Evolutionary conservation across 768 basidiomycete genomes (phyloP).

Genomic region (Tylopilus sp.): DNA sequence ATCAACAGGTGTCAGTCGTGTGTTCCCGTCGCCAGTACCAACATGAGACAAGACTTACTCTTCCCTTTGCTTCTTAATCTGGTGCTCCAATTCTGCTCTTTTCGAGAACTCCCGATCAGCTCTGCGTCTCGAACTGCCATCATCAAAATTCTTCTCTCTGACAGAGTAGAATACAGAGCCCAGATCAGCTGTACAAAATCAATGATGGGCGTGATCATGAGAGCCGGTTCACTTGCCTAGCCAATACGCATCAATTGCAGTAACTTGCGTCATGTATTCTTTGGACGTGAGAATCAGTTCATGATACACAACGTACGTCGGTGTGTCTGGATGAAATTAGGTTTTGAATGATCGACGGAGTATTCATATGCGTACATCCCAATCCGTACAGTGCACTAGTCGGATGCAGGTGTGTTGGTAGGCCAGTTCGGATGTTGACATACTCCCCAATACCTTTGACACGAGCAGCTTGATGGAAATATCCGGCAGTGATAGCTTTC

Average conservation of each 20-base stretch:
- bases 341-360: neutral
- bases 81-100: conserved; percentile 85
- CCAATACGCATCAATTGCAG: conserved; percentile 96
- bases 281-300: conserved; percentile 94
- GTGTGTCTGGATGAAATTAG: conserved; percentile 61
- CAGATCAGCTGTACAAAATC: conserved; percentile 64
- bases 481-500: conserved; percentile 96
- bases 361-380: conserved; percentile 62
- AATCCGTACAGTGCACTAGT: conserved; percentile 96
- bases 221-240: conserved; percentile 53
- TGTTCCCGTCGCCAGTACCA: neutral
- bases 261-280: conserved; percentile 99
- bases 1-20: conserved; percentile 3
- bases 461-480: conserved; percentile 97
- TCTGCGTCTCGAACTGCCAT: conserved; percentile 68
- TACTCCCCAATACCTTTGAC: conserved; percentile 99
- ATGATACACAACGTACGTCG: conserved; percentile 96
- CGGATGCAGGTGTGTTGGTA: conserved; percentile 94
- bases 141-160: conserved; percentile 97
- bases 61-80: conserved; percentile 84
- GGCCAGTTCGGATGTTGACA: conserved; percentile 91
- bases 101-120: conserved; percentile 90
- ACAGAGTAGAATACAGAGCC: conserved; percentile 98
- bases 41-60: conserved; percentile 36
- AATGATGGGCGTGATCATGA: conserved; percentile 1